These are phyloP conservation scores for Russula griseocarnosa DNA, from an alignment of 768 basidiomycete genomes.

Conservation along the genomic window DNA sequence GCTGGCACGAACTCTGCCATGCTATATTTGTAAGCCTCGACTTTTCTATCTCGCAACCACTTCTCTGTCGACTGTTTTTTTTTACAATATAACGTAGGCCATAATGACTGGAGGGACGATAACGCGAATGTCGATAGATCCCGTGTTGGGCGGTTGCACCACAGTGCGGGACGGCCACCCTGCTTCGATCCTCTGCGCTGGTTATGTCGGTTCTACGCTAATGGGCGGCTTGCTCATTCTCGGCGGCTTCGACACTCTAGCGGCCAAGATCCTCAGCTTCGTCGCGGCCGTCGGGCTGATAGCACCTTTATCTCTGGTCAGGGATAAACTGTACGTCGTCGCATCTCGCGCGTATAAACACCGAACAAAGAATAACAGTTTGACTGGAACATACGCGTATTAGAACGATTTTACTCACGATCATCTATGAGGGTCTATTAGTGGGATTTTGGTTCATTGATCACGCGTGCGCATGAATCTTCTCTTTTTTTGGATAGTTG, in stretches of 20 bases:
- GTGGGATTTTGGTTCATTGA: slow-evolving; percentile 95
- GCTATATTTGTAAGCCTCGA: slow-evolving; percentile 59
- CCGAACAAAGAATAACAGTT: background rate
- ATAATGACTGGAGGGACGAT: slow-evolving; percentile 77
- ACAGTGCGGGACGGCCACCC: slow-evolving; percentile 75
- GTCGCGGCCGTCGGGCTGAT: slow-evolving; percentile 82
- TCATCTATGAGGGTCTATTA: slow-evolving; percentile 78
- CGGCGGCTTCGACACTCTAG: slow-evolving; percentile 83
- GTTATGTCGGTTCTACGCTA: slow-evolving; percentile 79
- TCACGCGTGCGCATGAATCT: slow-evolving; percentile 61
- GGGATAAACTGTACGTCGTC: slow-evolving; percentile 83
- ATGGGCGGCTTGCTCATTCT: slow-evolving; percentile 80
- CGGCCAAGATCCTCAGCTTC: slow-evolving; percentile 90
- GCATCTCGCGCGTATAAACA: background rate
- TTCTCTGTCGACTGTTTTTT: background rate
- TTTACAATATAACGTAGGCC: slow-evolving; percentile 44
- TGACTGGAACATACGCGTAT: background rate
- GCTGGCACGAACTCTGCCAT: slow-evolving; percentile 86
- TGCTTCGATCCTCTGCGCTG: slow-evolving; percentile 66
- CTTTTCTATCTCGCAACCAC: slow-evolving; percentile 1
- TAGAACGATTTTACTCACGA: slow-evolving; percentile 81
- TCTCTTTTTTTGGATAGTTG: background rate
- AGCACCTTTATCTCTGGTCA: slow-evolving; percentile 79
- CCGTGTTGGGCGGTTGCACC: slow-evolving; percentile 71
- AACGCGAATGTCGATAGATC: slow-evolving; percentile 78